Evolutionary conservation across 2,329 filamentous ascomycete genomes (phyloP), one percentile per base, ranked within the genome.

Genomic region (Venturia nashicola): DNA sequence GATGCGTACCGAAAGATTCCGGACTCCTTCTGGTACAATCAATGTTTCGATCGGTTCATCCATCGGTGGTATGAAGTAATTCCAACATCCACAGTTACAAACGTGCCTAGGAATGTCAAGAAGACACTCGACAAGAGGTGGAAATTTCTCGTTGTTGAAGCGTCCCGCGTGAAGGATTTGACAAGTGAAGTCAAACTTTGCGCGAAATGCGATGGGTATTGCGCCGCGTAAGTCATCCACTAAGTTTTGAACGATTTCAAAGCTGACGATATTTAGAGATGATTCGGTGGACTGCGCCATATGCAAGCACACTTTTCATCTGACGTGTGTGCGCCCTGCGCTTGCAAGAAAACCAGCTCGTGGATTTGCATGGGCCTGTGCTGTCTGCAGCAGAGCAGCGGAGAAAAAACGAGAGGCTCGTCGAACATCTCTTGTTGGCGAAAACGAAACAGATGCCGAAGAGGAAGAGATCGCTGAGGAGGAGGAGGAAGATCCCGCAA

Each of bases 241-340:
- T 61, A n/a, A 27, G 6, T 18, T 7, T 18, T 18, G 6, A 14
- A 16, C 36, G 36, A 16, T n/a, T 36, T 16, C 11, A 1, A 36
- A 20, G 42, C 54, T 44, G 44, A 64, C 62, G 18, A 12, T 8
- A 16, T 16, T 5, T 71, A 95, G 90, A 71, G 88, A 90, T 74
- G 91, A 97, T 77, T 97, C 94, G 46, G 94, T 97, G 32, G 93
- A 97, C 74, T 99, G 94, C 75, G 94, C 93, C 55, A 91, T 97
- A 64, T 99, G 94, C 76, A 85, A 87, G 72, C 87, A 91, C 74
- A 97, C 93, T 16, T 99, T 97, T 77, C 94, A 99, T 78, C 97
- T 99, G 93, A 90, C 92, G 71, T 99, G 94, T 75, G 94, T 99
- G 64, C 88, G 89, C 66, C 94, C 94, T 48, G 91, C 92, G 44